phyloP scores from a whole-genome alignment of 176 grass and related monocot genomes.

The bread wheat (Triticum aestivum) region DNA sequence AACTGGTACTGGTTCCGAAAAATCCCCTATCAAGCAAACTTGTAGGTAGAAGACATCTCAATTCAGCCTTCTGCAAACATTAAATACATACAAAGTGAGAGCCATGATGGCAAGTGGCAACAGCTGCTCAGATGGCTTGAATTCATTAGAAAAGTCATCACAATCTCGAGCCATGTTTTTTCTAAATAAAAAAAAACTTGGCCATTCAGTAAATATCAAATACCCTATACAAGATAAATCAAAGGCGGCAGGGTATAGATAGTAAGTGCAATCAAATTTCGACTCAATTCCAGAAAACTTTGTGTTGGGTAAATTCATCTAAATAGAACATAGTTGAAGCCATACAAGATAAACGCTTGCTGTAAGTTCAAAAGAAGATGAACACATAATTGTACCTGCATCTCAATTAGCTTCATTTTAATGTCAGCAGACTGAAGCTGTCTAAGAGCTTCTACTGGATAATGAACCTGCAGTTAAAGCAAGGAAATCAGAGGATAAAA shows the following conservation, averaged over 20 bases:
- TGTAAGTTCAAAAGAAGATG: not conserved
- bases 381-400: constrained; percentile 49
- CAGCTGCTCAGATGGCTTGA: not conserved
- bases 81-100: constrained; percentile 19
- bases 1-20: constrained; percentile 45
- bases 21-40: constrained; percentile 78
- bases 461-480: constrained; percentile 64
- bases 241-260: not conserved
- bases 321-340: constrained; percentile 7
- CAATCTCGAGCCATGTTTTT: not conserved
- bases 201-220: not conserved
- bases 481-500: constrained; percentile 21
- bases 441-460: constrained; percentile 85
- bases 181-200: not conserved
- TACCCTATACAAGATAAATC: not conserved
- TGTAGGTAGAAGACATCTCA: constrained; percentile 83
- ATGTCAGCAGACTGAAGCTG: constrained; percentile 48
- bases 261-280: constrained; percentile 6
- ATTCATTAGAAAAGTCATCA: not conserved
- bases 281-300: not conserved
- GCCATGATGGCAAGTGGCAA: not conserved
- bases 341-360: not conserved
- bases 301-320: not conserved
- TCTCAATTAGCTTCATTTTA: constrained; percentile 70
- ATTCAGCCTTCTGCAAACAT: constrained; percentile 68